Base-by-base conservation (phyloP, 805 yeast genomes). In the Wickerhamomyces rabaulensis region DNA sequence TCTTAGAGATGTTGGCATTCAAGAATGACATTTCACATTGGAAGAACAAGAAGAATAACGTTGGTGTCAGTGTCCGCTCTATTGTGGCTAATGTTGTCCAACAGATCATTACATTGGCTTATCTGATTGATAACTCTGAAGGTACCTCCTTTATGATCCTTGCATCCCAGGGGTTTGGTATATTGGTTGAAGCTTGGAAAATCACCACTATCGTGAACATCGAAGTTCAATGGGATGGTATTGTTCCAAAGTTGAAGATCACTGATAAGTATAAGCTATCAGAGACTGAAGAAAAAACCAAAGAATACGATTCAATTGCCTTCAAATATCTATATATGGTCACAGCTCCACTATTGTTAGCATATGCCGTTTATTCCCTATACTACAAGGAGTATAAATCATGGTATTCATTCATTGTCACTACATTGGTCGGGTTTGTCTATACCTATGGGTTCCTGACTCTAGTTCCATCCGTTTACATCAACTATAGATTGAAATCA, bases 161-260 rank as follows among this genome's bases (percentile, higher is more conserved):
- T 42, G 49, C 60, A 5, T 57, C 67, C 1, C 73, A 68, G 48
- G 70, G 70, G 6, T 36, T 66, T 41, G 69, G 71, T 20, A 67
- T 70, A 29, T 39, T 65, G 12, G 63, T 70, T 9, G 74, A 70
- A 50, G 71, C 72, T 7, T 70, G 74, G 74, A 69, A 69, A 51
- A 65, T 69, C 44, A 67, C 70, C 26, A 69, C 69, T 29, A 62
- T 65, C 20, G 56, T 66, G 4, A 64, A 67, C 35, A 48, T 68
- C 43, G 57, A 57, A 35, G 15, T 64, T 13, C 51, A 51, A 23
- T 54, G 50, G 60, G 57, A 31, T 17, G 55, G 48, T 25, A 46
- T 45, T 31, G 49, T 47, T 43, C 62, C 63, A 49, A 47, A 47
- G n/a, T 20, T 67, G 20, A 45, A 43, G 17, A 39, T 69, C 35